Evolutionary conservation across 805 yeast genomes (phyloP).

Genomic region (Candida schatavii): DNA sequence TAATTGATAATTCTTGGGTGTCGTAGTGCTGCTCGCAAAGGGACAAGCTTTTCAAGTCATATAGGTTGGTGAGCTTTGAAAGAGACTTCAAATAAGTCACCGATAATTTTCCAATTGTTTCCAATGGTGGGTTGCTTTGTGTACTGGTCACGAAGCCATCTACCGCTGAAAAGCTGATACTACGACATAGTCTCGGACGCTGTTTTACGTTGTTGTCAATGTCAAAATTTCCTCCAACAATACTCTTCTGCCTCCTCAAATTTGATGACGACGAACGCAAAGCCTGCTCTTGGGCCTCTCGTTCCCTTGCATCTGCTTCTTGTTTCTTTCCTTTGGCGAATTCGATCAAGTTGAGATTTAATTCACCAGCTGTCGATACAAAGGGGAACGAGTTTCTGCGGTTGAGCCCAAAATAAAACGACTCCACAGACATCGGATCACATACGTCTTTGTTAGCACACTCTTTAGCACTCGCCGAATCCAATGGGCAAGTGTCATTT

Average conservation of each 20-base stretch:
- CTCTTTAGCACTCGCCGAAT: neutral
- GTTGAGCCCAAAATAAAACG: conserved; percentile 15
- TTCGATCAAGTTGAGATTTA: conserved; percentile 16
- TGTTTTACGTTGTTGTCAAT: neutral
- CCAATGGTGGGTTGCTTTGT: conserved; percentile 5
- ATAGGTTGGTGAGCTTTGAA: conserved; percentile 18
- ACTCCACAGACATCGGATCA: neutral
- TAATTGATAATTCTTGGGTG: conserved; percentile 8
- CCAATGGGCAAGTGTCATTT: neutral
- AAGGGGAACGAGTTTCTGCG: conserved; percentile 37
- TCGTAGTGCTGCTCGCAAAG: conserved; percentile 11
- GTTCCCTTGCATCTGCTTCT: neutral
- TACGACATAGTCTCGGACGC: neutral
- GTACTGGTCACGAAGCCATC: conserved; percentile 1
- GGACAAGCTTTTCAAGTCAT: conserved; percentile 14
- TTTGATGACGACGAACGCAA: conserved; percentile 11
- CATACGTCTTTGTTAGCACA: neutral
- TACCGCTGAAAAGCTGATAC: conserved; percentile 3
- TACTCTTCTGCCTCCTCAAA: neutral
- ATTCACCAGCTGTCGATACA: conserved; percentile 11
- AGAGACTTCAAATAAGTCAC: conserved; percentile 16
- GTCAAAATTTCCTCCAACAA: too few species aligned
- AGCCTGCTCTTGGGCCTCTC: conserved; percentile 20
- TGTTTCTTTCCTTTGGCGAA: neutral
- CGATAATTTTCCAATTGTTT: conserved; percentile 18